Evolutionary conservation across 2,329 filamentous ascomycete species (phyloP).

Genomic region (Phyllosticta ampelicida): DNA sequence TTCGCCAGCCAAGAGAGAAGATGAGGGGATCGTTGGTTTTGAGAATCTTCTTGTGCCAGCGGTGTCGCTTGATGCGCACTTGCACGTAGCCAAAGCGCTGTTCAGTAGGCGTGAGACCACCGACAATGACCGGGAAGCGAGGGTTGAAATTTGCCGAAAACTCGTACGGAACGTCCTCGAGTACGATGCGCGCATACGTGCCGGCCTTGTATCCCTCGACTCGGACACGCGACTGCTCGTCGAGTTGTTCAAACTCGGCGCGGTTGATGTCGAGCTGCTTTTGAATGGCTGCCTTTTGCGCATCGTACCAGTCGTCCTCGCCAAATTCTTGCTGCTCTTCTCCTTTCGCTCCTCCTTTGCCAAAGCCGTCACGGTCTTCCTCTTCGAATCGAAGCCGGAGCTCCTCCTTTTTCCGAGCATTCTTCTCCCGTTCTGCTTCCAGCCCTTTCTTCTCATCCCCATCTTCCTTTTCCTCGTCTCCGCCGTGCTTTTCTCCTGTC

Average conservation of each 20-base stretch:
- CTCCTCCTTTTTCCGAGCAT: constrained; percentile 88
- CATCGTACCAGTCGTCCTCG: constrained; percentile 98
- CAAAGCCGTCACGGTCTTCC: constrained; percentile 92
- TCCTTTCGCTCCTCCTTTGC: constrained; percentile 65
- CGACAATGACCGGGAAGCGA: constrained; percentile 73
- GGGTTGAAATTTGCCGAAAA: constrained; percentile 77
- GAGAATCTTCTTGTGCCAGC: constrained; percentile 98
- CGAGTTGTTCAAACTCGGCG: constrained; percentile 78
- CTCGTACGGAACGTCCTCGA: constrained; percentile 82
- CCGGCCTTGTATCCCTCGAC: constrained; percentile 89
- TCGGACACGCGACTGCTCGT: constrained; percentile 68
- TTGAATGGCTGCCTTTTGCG: constrained; percentile 86
- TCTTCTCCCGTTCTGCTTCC: constrained; percentile 82
- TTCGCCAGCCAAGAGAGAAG: constrained; percentile 90
- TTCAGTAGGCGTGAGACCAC: constrained; percentile 86
- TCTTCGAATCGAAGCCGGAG: constrained; percentile 91
- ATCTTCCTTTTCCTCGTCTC: constrained; percentile 27
- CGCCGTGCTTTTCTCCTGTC: constrained; percentile 52
- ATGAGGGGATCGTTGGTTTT: constrained; percentile 98
- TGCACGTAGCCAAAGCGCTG: constrained; percentile 94
- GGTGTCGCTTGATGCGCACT: constrained; percentile 89
- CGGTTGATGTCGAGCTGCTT: constrained; percentile 97
- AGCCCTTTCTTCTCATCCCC: constrained; percentile 44
- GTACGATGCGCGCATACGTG: constrained; percentile 82
- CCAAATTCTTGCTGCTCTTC: constrained; percentile 69